phyloP scores from a whole-genome alignment of 1,139 yeast species.

The Barnettozyma hawaiiensis region DNA sequence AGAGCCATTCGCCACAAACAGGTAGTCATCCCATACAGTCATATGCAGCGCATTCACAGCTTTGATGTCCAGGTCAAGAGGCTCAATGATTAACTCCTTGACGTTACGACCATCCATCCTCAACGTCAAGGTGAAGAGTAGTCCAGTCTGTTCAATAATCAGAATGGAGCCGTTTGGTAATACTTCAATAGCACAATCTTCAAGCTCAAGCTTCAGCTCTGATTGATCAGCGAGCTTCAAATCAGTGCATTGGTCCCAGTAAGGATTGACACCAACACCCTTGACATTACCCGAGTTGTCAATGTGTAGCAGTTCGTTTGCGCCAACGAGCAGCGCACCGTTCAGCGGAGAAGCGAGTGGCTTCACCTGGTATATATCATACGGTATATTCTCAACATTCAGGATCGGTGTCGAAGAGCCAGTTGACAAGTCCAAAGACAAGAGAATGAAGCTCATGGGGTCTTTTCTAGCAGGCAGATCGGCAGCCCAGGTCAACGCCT shows the following conservation, averaged over 20 bases:
- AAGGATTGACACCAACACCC: constrained; percentile 63
- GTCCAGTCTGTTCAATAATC: constrained; percentile 48
- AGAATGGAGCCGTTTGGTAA: constrained; percentile 47
- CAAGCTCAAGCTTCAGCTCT: constrained; percentile 49
- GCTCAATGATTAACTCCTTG: constrained; percentile 29
- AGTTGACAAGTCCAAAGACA: constrained; percentile 61
- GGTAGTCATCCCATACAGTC: constrained; percentile 17
- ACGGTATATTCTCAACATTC: constrained; percentile 63
- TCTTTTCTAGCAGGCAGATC: constrained; percentile 56
- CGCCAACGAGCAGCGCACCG: constrained; percentile 68
- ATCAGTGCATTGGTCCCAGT: constrained; percentile 44
- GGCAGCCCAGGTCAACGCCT: constrained; percentile 69
- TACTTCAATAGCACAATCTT: constrained; percentile 45
- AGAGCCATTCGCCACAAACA: constrained; percentile 41
- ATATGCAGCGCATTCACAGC: constrained; percentile 6
- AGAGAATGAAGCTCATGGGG: constrained; percentile 52
- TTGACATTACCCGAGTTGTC: constrained; percentile 75
- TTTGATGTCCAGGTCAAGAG: constrained; percentile 23
- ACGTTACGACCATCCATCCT: constrained; percentile 41
- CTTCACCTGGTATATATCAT: constrained; percentile 59
- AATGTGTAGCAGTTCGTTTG: constrained; percentile 72
- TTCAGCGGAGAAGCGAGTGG: constrained; percentile 65
- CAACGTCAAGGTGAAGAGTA: constrained; percentile 46
- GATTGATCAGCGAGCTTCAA: constrained; percentile 49
- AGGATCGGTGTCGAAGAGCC: constrained; percentile 63